A percentile compares a stretch with the other conserved stretches of the same genome.
These are phyloP conservation scores for Tephrocybe sp. DNA, from an alignment of 768 basidiomycete genomes.

Conservation along the genomic window DNA sequence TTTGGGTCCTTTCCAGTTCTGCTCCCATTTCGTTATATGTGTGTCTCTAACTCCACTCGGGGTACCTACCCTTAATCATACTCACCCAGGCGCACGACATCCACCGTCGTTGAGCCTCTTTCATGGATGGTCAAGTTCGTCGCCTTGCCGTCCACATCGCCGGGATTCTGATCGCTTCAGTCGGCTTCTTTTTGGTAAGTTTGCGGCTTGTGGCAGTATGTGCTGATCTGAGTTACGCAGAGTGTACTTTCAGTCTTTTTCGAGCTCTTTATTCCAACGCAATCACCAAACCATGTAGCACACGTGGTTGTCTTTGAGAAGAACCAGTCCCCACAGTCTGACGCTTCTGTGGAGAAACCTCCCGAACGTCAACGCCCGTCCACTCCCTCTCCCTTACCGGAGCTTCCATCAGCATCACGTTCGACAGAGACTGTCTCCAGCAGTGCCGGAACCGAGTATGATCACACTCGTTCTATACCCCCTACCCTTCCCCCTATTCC, in stretches of 20 bases:
- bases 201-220: background rate
- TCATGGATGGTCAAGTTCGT: slow-evolving; percentile 15
- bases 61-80: slow-evolving; percentile 1
- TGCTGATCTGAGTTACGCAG: slow-evolving; percentile 19
- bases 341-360: background rate
- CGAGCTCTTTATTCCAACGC: slow-evolving; percentile 6
- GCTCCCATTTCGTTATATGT: background rate
- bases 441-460: background rate
- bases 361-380: too few species aligned
- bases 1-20: background rate
- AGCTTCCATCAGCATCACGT: background rate
- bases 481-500: background rate
- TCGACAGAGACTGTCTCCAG: background rate
- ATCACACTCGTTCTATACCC: too few species aligned
- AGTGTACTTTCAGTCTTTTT: slow-evolving; percentile 33
- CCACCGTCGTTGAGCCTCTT: background rate
- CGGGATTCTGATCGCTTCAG: slow-evolving; percentile 31
- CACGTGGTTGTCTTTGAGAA: background rate
- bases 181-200: slow-evolving; percentile 38
- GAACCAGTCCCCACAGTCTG: background rate
- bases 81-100: background rate
- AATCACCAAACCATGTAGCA: background rate
- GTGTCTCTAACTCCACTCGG: slow-evolving; percentile 4
- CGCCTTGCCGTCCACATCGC: slow-evolving; percentile 28
- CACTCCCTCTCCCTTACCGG: too few species aligned